phyloP scores from a whole-genome alignment of 495 filamentous ascomycete genomes.

The Aspergillus egyptiacus region DNA sequence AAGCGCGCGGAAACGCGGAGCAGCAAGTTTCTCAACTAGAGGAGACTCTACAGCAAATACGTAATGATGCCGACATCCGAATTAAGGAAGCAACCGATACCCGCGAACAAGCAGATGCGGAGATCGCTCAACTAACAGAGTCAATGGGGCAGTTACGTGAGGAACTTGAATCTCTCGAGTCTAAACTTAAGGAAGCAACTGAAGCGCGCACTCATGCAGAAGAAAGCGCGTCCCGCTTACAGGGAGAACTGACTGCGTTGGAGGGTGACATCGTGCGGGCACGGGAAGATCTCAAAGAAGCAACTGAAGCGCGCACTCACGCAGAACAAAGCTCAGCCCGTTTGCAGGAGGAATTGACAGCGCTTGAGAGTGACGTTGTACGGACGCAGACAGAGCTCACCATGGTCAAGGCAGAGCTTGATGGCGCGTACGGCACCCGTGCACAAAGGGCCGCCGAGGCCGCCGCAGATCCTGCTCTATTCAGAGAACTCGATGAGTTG shows the following conservation, averaged over 20 bases:
- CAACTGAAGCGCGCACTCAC: constrained; percentile 22
- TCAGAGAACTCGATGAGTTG: constrained; percentile 59
- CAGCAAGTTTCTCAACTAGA: constrained; percentile 33
- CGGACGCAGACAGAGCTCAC: constrained; percentile 86
- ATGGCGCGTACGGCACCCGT: constrained; percentile 81
- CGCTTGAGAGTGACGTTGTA: constrained; percentile 74
- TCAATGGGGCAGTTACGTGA: constrained; percentile 20
- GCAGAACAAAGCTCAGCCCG: constrained; percentile 47
- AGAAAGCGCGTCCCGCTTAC: constrained; percentile 47
- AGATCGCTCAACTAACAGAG: constrained; percentile 18
- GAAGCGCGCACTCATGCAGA: constrained; percentile 30
- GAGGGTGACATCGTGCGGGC: constrained; percentile 79
- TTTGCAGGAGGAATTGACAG: constrained; percentile 59
- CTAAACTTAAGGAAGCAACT: constrained; percentile 25
- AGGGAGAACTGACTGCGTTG: constrained; percentile 62
- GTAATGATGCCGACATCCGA: constrained; percentile 30
- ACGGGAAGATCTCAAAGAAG: constrained; percentile 55
- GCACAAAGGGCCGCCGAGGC: constrained; percentile 72
- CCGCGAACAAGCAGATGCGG: constrained; percentile 13
- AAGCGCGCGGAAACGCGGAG: constrained; percentile 28
- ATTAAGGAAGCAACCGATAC: constrained; percentile 20
- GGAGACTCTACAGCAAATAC: constrained; percentile 33
- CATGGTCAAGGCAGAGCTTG: constrained; percentile 87
- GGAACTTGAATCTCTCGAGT: constrained; percentile 23
- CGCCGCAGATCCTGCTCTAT: constrained; percentile 59